These are phyloP conservation scores for Physocladia obscura DNA, from an alignment of 192 early-diverging fungal genomes.

Conservation along the genomic window DNA sequence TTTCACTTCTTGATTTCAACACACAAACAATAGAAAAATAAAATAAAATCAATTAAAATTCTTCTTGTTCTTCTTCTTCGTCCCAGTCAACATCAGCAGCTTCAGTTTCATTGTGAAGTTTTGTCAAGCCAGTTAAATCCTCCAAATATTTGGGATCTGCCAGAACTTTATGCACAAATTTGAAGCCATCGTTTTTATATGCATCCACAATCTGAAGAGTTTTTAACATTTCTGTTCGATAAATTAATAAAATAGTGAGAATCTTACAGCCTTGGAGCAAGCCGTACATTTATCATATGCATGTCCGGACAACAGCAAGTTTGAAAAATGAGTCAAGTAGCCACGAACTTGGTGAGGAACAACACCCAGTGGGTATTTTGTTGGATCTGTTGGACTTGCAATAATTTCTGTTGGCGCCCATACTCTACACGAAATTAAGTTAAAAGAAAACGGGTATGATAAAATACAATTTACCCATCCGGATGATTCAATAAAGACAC, in stretches of 20 bases:
- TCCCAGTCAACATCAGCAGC: slow-evolving; percentile 73
- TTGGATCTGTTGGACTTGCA: slow-evolving; percentile 35
- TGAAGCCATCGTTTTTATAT: slow-evolving; percentile 68
- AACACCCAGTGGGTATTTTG: slow-evolving; percentile 60
- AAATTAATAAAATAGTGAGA: not conserved
- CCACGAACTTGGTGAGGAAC: slow-evolving; percentile 95
- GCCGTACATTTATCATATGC: slow-evolving; percentile 89
- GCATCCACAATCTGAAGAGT: slow-evolving; percentile 44
- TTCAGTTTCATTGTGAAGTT: slow-evolving; percentile 80
- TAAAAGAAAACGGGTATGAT: not conserved
- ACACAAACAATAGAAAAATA: not conserved
- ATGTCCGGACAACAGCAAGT: slow-evolving; percentile 78
- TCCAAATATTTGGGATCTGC: slow-evolving; percentile 78
- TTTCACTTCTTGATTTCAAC: not conserved
- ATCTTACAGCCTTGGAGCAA: slow-evolving; percentile 68
- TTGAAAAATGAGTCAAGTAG: slow-evolving; percentile 81
- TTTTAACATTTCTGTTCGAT: not conserved
- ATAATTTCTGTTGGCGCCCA: slow-evolving; percentile 54
- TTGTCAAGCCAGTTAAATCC: slow-evolving; percentile 77
- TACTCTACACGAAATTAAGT: slow-evolving; percentile 37
- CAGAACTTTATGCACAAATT: slow-evolving; percentile 75
- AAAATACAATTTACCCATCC: slow-evolving; percentile 52
- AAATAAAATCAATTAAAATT: not conserved
- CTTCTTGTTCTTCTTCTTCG: slow-evolving; percentile 66
- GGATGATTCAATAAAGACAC: slow-evolving; percentile 84